These are phyloP conservation scores for Erysimum cheiranthoides DNA, from an alignment of 345 rosid genomes.

Conservation along the genomic window DNA sequence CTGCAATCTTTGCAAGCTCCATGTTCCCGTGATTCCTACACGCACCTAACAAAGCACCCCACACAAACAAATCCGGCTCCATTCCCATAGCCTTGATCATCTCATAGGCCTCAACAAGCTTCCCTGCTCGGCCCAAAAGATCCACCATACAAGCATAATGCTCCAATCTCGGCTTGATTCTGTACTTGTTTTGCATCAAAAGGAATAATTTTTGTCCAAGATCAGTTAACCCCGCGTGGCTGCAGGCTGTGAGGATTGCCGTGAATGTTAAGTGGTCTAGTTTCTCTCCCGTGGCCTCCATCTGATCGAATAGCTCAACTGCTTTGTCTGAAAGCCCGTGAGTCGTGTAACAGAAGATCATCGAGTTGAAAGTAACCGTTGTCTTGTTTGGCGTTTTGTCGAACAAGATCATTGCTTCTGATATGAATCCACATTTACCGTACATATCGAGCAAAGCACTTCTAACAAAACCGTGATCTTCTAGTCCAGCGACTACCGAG, in stretches of 20 bases:
- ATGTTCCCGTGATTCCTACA: slow-evolving; percentile 76
- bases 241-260: slow-evolving; percentile 81
- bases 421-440: slow-evolving; percentile 71
- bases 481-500: slow-evolving; percentile 67
- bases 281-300: slow-evolving; percentile 64
- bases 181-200: slow-evolving; percentile 69
- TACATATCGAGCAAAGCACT: slow-evolving; percentile 91
- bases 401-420: slow-evolving; percentile 68
- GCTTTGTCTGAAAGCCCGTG: slow-evolving; percentile 78
- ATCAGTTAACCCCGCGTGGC: slow-evolving; percentile 74
- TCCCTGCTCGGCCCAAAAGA: slow-evolving; percentile 84
- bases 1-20: slow-evolving; percentile 74
- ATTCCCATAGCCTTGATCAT: slow-evolving; percentile 62
- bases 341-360: slow-evolving; percentile 85
- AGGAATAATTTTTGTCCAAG: slow-evolving; percentile 65
- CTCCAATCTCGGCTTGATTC: slow-evolving; percentile 69
- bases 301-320: slow-evolving; percentile 61
- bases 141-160: slow-evolving; percentile 88
- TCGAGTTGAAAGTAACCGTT: slow-evolving; percentile 79
- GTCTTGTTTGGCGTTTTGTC: slow-evolving; percentile 56
- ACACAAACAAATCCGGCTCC: slow-evolving; percentile 79
- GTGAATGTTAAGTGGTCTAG: slow-evolving; percentile 80
- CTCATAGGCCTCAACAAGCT: slow-evolving; percentile 63
- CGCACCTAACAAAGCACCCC: slow-evolving; percentile 94
- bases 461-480: slow-evolving; percentile 63